A percentile compares a stretch with the other conserved stretches of the same genome.
These are phyloP conservation scores for Allium cepa DNA, from an alignment of 106 monocot species.

Conservation along the genomic window DNA sequence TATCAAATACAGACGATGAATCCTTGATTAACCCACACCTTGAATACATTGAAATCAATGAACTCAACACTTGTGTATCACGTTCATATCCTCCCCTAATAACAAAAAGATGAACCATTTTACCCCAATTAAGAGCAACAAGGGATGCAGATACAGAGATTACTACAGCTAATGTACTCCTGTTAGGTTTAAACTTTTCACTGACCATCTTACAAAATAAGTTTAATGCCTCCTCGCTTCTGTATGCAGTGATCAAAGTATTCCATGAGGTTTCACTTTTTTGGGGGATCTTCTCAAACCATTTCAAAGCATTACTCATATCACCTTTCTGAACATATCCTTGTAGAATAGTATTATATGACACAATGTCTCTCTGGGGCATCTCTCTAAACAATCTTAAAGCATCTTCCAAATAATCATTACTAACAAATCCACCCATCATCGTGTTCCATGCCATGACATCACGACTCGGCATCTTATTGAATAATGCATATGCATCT, in stretches of 20 bases:
- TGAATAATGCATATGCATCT: constrained; percentile 26
- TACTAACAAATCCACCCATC: constrained; percentile 53
- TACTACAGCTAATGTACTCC: constrained; percentile 32
- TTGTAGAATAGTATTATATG: constrained; percentile 60
- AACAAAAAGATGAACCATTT: constrained; percentile 39
- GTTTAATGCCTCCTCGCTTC: constrained; percentile 26
- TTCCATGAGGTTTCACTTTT: constrained; percentile 78
- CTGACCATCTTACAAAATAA: constrained; percentile 35
- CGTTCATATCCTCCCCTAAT: constrained; percentile 22
- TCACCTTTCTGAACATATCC: constrained; percentile 37
- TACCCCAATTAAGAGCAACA: constrained; percentile 45
- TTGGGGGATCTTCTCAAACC: constrained; percentile 49
- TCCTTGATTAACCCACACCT: constrained; percentile 40
- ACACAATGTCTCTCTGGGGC: constrained; percentile 51
- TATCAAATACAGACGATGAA: constrained; percentile 24
- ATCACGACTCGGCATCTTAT: constrained; percentile 39
- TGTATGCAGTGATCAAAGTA: constrained; percentile 42
- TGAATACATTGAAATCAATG: constrained; percentile 59
- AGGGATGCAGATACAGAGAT: constrained; percentile 49
- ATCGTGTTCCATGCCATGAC: constrained; percentile 69
- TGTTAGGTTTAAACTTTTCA: constrained; percentile 52
- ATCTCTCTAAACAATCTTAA: constrained; percentile 37
- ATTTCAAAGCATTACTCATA: constrained; percentile 24
- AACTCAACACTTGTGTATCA: constrained; percentile 36
- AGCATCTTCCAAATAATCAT: constrained; percentile 47